Base-by-base conservation (phyloP, 495 filamentous ascomycete species). In the Xylaria intraflava region DNA sequence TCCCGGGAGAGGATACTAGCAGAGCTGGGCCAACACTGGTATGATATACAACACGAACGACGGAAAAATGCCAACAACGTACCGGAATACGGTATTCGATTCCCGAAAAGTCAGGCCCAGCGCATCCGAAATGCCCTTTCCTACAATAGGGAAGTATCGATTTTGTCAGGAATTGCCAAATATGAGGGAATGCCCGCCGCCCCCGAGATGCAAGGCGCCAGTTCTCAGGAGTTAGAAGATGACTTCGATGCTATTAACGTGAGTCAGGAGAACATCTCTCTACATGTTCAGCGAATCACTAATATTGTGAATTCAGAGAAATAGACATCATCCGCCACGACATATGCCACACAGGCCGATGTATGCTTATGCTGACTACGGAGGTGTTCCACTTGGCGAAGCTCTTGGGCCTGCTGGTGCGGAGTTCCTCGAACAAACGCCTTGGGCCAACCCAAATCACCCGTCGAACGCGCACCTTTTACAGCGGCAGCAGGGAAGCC, bases 131-230 rank as follows among this genome's bases (percentile, higher is more conserved):
- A 89, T 49, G 93, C 93, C 60, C 78, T 87, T 36, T 85, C 88
- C 40, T 96, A 96, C 68, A 96, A 96, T 67, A 85, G 84, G 59
- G 93, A 98, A 65, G 90, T 98, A 4, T 91, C 89, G 6, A 78
- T 96, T 12, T 78, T 98, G 51, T 84, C 90, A 7, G 92, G 93
- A 17, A 79, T 97, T 51, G 89, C 90, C 6, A 96, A 95, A 67
- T 88, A 96, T 68, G 81, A 94, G 46, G 93, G 93, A 20, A 97
- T 96, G 69, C 93, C 93, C 24, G 92, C 92, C 29, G 92, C 92
- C n/a, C 93, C 93, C 17, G 77, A 84, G 10, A 82, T 98, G 56
- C 70, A 77, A 23, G 79, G 84, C 22, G 87, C 84, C 17, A 82
- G 87, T 12, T 74, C 80, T 9, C 74, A 82, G 16, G 89, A 95